These are phyloP conservation scores for Hypoxylon rubiginosum DNA, from an alignment of 2,329 filamentous ascomycete genomes.

Conservation along the genomic window DNA sequence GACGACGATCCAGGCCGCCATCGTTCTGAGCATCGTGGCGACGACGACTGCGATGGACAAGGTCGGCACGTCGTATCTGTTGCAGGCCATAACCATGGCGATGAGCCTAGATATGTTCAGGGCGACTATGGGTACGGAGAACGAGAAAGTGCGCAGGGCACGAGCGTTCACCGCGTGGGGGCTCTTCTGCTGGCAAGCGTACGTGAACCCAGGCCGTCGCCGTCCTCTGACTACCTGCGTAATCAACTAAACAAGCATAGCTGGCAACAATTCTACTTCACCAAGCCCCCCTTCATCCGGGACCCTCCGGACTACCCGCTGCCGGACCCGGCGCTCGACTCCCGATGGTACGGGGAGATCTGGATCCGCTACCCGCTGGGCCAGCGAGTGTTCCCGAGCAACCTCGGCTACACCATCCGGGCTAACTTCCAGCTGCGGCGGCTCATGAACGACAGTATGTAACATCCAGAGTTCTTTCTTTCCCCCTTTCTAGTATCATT, in stretches of 20 bases:
- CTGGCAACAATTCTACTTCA: slow-evolving; percentile 46
- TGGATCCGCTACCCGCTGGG: slow-evolving; percentile 50
- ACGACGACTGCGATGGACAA: slow-evolving; percentile 55
- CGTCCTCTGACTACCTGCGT: neutral
- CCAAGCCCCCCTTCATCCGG: slow-evolving; percentile 43
- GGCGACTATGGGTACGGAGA: slow-evolving; percentile 25
- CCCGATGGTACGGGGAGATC: slow-evolving; percentile 51
- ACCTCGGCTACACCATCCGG: slow-evolving; percentile 47
- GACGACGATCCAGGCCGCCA: slow-evolving; percentile 53
- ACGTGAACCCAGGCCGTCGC: slow-evolving; percentile 14
- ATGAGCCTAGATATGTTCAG: slow-evolving; percentile 52
- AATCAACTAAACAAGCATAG: slow-evolving; percentile 31
- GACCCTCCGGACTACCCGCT: slow-evolving; percentile 44
- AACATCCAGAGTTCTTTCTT: no score
- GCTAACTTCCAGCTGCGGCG: slow-evolving; percentile 48
- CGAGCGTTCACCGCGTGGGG: slow-evolving; percentile 53
- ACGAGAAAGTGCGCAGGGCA: slow-evolving; percentile 42
- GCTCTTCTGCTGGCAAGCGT: slow-evolving; percentile 53
- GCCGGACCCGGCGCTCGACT: slow-evolving; percentile 48
- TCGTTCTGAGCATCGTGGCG: slow-evolving; percentile 50
- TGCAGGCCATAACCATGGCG: slow-evolving; percentile 53
- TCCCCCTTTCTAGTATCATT: no score
- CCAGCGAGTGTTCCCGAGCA: slow-evolving; percentile 40
- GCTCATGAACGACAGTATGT: slow-evolving; percentile 45
- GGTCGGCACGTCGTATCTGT: slow-evolving; percentile 53